phyloP scores from a whole-genome alignment of 2,329 filamentous ascomycete genomes.

The Cercospora sp. region DNA sequence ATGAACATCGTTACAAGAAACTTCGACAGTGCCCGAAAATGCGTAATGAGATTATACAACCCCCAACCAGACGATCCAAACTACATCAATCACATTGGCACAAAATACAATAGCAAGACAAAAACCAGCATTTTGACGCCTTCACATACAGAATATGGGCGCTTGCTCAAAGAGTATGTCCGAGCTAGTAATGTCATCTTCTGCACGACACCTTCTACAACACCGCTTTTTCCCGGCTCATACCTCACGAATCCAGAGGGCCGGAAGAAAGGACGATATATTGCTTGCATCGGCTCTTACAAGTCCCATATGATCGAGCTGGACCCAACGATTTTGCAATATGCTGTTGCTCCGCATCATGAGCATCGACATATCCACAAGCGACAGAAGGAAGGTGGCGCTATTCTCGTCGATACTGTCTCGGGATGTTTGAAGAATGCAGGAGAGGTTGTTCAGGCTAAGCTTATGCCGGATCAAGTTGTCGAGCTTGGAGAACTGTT shows the following conservation, averaged over 20 bases:
- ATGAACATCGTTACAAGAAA: slow-evolving; percentile 81
- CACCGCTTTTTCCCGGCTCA: slow-evolving; percentile 71
- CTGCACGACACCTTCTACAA: slow-evolving; percentile 77
- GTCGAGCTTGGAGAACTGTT: slow-evolving; percentile 84
- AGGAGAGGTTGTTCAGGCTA: slow-evolving; percentile 81
- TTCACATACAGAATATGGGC: slow-evolving; percentile 66
- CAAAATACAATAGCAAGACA: slow-evolving; percentile 42
- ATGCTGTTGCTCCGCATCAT: slow-evolving; percentile 59
- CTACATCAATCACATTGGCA: slow-evolving; percentile 39
- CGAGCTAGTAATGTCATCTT: slow-evolving; percentile 77
- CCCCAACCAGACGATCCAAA: slow-evolving; percentile 42
- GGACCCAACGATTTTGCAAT: slow-evolving; percentile 71
- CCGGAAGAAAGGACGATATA: slow-evolving; percentile 67
- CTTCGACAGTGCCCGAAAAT: slow-evolving; percentile 59
- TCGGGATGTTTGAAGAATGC: slow-evolving; percentile 79
- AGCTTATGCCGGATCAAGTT: slow-evolving; percentile 70
- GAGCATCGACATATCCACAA: slow-evolving; percentile 64
- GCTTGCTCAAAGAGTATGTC: slow-evolving; percentile 71
- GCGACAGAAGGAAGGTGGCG: slow-evolving; percentile 59
- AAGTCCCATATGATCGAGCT: slow-evolving; percentile 79
- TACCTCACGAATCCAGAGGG: slow-evolving; percentile 73
- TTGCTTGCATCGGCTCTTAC: slow-evolving; percentile 71
- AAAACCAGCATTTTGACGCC: slow-evolving; percentile 72
- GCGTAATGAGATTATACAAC: slow-evolving; percentile 58
- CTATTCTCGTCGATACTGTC: slow-evolving; percentile 67